phyloP scores from a whole-genome alignment of 305 asterid genomes.

The Rubia balearica region DNA sequence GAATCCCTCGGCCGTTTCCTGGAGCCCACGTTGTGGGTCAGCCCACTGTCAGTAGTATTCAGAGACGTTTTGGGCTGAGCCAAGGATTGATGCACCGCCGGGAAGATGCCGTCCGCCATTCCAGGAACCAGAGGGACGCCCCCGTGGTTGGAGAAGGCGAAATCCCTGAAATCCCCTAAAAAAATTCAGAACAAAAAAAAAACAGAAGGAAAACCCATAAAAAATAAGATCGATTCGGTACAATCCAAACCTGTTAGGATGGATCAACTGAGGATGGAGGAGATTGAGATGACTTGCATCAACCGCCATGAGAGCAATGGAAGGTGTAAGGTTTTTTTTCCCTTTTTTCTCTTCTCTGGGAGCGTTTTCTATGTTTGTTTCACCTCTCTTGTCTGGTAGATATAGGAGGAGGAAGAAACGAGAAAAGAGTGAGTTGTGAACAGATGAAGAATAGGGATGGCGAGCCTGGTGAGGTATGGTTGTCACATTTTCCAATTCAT shows the following conservation, averaged over 20 bases:
- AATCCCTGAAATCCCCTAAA: constrained; percentile 23
- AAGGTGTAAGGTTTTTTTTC: neutral
- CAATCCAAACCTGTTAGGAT: constrained; percentile 29
- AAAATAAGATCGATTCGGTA: neutral
- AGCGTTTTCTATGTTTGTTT: neutral
- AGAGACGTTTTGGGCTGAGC: constrained; percentile 48
- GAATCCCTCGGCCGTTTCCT: constrained; percentile 56
- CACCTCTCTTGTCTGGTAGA: neutral
- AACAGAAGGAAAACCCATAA: neutral
- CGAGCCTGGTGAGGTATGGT: constrained; percentile 22
- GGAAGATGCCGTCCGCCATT: constrained; percentile 27
- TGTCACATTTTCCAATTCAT: constrained; percentile 11
- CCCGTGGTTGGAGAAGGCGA: constrained; percentile 23
- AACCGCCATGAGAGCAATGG: constrained; percentile 41
- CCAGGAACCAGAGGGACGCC: constrained; percentile 25
- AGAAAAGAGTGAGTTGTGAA: constrained; percentile 17
- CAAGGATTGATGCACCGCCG: constrained; percentile 19
- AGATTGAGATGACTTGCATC: constrained; percentile 56
- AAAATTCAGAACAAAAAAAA: neutral
- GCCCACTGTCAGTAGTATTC: constrained; percentile 61
- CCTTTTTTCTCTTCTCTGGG: neutral
- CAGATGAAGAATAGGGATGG: constrained; percentile 23
- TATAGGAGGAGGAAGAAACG: constrained; percentile 5
- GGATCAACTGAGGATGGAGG: constrained; percentile 35
- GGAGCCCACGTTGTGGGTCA: constrained; percentile 35